Evolutionary conservation across 768 basidiomycete species (phyloP), one percentile per base, ranked within the genome.

Genomic region (Pilatotrama ljubarskyi): DNA sequence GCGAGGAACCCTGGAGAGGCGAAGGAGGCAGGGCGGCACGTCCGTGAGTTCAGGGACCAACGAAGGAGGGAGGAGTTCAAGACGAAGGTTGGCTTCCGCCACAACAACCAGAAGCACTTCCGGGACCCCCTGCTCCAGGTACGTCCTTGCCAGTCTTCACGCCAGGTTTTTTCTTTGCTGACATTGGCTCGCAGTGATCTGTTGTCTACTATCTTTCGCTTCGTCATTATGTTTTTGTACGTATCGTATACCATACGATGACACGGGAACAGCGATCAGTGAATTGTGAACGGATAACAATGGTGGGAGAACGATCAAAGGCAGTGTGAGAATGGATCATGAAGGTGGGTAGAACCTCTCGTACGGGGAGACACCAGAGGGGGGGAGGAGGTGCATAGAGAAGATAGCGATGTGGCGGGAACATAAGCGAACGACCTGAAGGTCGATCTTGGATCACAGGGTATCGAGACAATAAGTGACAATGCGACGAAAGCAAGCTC

Each of bases 1-100:
- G 96, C 94, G 20, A 81, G 93, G 51, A 98, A 98, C 76, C 82
- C 82, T n/a, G 97, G 97, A 2, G 96, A 98, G 76, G 97, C 97
- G 14, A 83, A 84, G 64, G 90, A 98, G 73, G 96, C 96, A 20
- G 93, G 88, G 14, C 82, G 92, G 46, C 92, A 95, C 73, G 82
- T 92, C 1, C 80, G 86, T 55, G 90, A 94, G 68, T 91, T 90
- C 76, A 80, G 89, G 62, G 95, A 97, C 70, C 86, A 90, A 70
- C 84, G 78, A 66, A 79, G 84, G 51, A 82, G 83, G 60, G 90
- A 96, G 69, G 84, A 88, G 36, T 94, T 93, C 81, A 93, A 87
- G 76, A 93, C 93, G 6, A 85, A 82, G 61, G 82, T 96, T 13
- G 93, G 76, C 0, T 91, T 88, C 71, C 82, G 84, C 32, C 81